Conservation (phyloP, 208 protist species). For the Polymyxa betae region DNA sequence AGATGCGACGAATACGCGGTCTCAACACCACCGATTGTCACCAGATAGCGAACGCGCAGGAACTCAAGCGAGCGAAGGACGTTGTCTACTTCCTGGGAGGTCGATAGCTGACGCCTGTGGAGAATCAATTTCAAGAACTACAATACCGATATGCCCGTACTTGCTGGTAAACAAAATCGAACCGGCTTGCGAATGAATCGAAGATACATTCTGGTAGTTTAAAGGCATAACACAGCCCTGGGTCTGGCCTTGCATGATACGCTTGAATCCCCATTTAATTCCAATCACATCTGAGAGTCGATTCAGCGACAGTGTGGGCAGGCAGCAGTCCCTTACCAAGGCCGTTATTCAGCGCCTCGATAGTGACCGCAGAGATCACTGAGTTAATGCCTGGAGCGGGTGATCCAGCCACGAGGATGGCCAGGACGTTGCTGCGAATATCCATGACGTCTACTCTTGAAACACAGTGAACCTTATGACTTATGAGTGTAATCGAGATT, state of each 20-base stretch:
- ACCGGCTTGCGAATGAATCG: constrained; percentile 27
- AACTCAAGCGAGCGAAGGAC: neutral
- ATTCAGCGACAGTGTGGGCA: neutral
- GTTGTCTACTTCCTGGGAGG: constrained; percentile 12
- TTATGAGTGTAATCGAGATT: too few species aligned
- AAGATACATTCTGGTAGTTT: neutral
- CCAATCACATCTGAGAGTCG: constrained; percentile 24
- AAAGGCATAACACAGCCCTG: neutral
- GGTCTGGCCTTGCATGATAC: neutral
- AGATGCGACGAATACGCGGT: constrained; percentile 25
- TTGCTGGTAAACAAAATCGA: constrained; percentile 49
- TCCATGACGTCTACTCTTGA: neutral
- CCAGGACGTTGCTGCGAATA: constrained; percentile 9
- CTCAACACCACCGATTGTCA: constrained; percentile 29
- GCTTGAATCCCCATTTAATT: constrained; percentile 46
- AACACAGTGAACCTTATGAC: too few species aligned
- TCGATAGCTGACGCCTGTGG: neutral
- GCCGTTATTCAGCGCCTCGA: constrained; percentile 43
- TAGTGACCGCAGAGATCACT: constrained; percentile 31
- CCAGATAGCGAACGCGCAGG: constrained; percentile 28
- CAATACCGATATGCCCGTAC: neutral
- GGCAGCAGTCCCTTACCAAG: neutral
- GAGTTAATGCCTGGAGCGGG: constrained; percentile 46
- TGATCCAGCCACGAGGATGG: constrained; percentile 20
- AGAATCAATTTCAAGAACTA: neutral